Evolutionary conservation across 805 yeast species (phyloP).

Genomic region (Blastobotrys peoriensis): DNA sequence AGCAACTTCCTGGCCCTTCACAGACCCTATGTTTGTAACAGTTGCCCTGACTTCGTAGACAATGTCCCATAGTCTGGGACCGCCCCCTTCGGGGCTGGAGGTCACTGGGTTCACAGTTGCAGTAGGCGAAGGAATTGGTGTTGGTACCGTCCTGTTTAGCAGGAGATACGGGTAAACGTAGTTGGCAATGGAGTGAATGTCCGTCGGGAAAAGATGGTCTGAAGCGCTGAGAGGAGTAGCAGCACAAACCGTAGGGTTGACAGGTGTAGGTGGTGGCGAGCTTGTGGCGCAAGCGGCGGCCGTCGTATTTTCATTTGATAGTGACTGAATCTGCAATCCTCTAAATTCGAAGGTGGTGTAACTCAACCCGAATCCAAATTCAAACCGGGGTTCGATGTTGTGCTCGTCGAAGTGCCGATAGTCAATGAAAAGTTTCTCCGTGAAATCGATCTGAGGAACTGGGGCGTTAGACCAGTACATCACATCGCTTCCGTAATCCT

Average conservation of each 20-base stretch:
- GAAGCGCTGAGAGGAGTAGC: conserved; percentile 34
- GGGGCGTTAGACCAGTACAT: too few relatives aligned
- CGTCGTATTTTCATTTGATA: conserved; percentile 44
- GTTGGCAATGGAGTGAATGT: conserved; percentile 48
- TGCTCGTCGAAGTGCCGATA: conserved; percentile 54
- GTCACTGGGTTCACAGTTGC: too few relatives aligned
- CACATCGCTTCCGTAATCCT: conserved; percentile 44
- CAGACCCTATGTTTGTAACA: conserved; percentile 43
- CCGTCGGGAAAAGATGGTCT: conserved; percentile 48
- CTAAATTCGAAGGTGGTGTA: conserved; percentile 39
- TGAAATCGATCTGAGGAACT: conserved; percentile 29
- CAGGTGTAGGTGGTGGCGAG: conserved; percentile 40
- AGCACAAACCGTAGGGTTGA: conserved; percentile 25
- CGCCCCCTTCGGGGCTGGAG: conserved; percentile 52
- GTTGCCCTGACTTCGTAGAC: conserved; percentile 41
- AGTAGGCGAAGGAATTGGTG: too few relatives aligned
- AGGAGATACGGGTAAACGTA: conserved; percentile 51
- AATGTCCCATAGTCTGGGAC: conserved; percentile 53
- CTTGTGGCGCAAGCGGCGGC: conserved; percentile 36
- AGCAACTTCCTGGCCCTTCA: conserved; percentile 43
- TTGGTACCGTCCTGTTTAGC: too few relatives aligned
- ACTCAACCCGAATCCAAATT: conserved; percentile 58
- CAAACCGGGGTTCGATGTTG: conserved; percentile 50
- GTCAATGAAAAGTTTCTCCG: conserved; percentile 42
- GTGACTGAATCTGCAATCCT: conserved; percentile 37